A percentile compares a stretch with the other conserved stretches of the same genome.
These are phyloP conservation scores for Akanthomyces dipterigenus DNA, from an alignment of 2,329 filamentous ascomycete species.

Conservation along the genomic window DNA sequence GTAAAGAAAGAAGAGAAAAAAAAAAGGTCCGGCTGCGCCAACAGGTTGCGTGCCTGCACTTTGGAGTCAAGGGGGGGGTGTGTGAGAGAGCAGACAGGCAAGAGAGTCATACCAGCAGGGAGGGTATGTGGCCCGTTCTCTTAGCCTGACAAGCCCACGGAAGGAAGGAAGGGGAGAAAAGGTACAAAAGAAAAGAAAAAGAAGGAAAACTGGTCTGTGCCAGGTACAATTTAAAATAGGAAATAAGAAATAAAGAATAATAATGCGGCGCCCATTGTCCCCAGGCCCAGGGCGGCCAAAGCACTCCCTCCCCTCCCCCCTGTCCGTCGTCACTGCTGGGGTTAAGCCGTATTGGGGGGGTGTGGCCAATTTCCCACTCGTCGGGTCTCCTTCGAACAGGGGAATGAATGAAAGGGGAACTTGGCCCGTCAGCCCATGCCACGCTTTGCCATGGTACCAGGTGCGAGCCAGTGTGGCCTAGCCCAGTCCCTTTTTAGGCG, in stretches of 20 bases:
- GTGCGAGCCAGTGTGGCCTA: too few relatives aligned
- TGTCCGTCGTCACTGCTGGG: slow-evolving; percentile 4
- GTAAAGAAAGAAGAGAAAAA: slow-evolving; percentile 15
- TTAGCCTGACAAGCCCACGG: slow-evolving; percentile 3
- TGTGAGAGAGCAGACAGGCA: neutral
- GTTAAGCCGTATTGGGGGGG: slow-evolving; percentile 9
- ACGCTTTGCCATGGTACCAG: too few relatives aligned
- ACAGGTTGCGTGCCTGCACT: slow-evolving; percentile 7
- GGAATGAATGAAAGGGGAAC: slow-evolving; percentile 12
- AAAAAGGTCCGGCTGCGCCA: slow-evolving; percentile 5
- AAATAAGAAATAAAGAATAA: slow-evolving; percentile 1
- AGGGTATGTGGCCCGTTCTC: slow-evolving; percentile 6
- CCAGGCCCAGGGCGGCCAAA: slow-evolving; percentile 3
- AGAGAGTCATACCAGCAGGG: slow-evolving; percentile 10
- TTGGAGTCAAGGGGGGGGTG: slow-evolving; percentile 3
- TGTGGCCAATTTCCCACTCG: slow-evolving; percentile 13
- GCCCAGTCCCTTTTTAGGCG: neutral
- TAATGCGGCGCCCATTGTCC: slow-evolving; percentile 10
- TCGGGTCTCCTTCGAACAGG: slow-evolving; percentile 13
- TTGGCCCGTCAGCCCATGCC: slow-evolving; percentile 7
- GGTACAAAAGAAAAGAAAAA: neutral
- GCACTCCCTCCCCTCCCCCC: neutral
- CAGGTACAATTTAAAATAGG: slow-evolving; percentile 9
- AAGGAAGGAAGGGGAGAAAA: neutral
- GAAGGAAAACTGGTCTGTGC: slow-evolving; percentile 11